Evolutionary conservation across 257 asterid genomes (phyloP).

Genomic region (Nicotiana tabacum): DNA sequence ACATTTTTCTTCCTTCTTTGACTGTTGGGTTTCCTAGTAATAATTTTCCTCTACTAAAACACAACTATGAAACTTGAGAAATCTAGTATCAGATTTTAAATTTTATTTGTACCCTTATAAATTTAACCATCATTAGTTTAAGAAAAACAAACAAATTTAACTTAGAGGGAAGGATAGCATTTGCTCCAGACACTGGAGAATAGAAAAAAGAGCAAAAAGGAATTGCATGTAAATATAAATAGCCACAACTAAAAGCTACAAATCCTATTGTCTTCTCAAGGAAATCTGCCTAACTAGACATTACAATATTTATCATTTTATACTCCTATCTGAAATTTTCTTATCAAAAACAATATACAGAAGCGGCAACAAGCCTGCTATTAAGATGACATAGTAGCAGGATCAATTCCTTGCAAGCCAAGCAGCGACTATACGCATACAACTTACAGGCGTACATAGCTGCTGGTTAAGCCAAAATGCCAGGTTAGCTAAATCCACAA

Average conservation of each 20-base stretch:
- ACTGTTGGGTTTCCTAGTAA: not conserved
- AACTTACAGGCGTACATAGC: conserved; percentile 28
- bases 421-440: conserved; percentile 37
- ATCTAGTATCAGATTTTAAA: not conserved
- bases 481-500: conserved; percentile 7
- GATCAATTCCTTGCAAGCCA: conserved; percentile 25
- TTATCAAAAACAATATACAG: conserved; percentile 64
- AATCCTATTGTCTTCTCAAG: conserved; percentile 5
- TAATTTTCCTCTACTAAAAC: not conserved
- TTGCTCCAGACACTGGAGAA: not conserved
- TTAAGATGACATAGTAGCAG: conserved; percentile 24
- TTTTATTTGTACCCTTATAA: not conserved
- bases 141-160: not conserved
- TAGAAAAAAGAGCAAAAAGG: not conserved
- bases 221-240: not conserved
- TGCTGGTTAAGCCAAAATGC: conserved; percentile 22
- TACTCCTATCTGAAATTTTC: conserved; percentile 22
- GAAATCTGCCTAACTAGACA: conserved; percentile 28
- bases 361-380: conserved; percentile 18
- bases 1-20: not conserved
- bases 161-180: not conserved
- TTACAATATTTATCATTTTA: conserved; percentile 20
- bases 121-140: not conserved
- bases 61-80: not conserved
- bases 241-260: conserved; percentile 3